phyloP scores from a whole-genome alignment of 2,329 filamentous ascomycete species.

The Aspergillus brasiliensis region DNA sequence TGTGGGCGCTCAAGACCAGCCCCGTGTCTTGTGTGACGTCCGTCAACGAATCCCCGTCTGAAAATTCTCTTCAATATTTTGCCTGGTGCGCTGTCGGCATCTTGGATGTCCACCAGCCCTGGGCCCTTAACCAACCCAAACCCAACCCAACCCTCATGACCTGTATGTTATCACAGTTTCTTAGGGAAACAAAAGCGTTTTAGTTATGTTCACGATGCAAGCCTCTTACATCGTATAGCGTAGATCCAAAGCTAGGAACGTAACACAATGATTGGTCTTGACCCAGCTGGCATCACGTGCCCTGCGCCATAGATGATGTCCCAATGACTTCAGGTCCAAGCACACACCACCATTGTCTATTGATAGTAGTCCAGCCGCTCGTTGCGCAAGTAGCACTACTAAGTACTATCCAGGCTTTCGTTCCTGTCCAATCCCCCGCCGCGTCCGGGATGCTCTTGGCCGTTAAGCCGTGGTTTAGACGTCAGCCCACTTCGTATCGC shows the following conservation, averaged over 20 bases:
- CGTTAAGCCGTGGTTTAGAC: background rate
- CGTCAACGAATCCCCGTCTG: conserved; percentile 3
- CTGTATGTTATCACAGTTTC: conserved; percentile 21
- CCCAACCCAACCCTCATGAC: conserved; percentile 11
- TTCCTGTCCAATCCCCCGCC: background rate
- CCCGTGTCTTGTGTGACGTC: conserved; percentile 8
- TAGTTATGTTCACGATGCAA: background rate
- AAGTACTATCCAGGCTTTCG: background rate
- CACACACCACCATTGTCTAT: too few relatives aligned
- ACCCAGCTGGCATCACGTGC: background rate
- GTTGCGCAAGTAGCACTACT: background rate
- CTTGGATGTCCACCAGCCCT: conserved; percentile 12
- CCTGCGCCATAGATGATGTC: background rate
- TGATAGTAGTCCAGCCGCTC: background rate
- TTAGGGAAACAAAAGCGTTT: conserved; percentile 17
- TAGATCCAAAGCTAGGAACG: background rate
- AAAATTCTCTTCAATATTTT: background rate
- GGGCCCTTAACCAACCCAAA: background rate
- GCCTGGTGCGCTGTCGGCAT: background rate
- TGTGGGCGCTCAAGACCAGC: background rate
- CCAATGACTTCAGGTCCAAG: background rate
- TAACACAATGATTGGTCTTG: background rate
- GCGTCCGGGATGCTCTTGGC: background rate
- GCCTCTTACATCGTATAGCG: background rate
- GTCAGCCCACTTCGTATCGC: background rate